Evolutionary conservation across 108 stramenopile species (phyloP).

Genomic region (Skeletonema marinoi): DNA sequence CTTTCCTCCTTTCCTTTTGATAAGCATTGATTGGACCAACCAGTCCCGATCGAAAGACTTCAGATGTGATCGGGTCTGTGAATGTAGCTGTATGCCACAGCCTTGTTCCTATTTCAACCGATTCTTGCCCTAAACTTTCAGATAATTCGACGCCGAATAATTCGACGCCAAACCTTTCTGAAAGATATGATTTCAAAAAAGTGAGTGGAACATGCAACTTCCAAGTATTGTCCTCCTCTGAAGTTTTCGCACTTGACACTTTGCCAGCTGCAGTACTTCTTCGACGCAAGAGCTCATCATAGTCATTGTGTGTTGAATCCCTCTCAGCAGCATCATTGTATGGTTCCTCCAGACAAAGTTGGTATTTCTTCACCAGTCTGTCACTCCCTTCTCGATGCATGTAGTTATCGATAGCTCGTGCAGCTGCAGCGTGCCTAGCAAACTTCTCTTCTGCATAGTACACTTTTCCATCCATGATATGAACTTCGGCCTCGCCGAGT

Average conservation of each 20-base stretch:
- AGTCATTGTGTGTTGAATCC: background rate
- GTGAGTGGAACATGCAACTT: too few relatives aligned
- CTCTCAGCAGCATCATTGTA: background rate
- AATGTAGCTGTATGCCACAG: constrained; percentile 25
- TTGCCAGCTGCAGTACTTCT: too few relatives aligned
- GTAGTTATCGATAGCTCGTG: constrained; percentile 40
- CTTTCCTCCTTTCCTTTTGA: background rate
- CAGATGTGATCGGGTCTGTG: constrained; percentile 28
- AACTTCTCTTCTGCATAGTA: constrained; percentile 11
- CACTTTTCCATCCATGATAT: constrained; percentile 26
- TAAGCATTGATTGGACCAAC: constrained; percentile 8
- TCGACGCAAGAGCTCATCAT: constrained; percentile 11
- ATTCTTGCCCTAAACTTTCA: too few relatives aligned
- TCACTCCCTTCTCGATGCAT: constrained; percentile 14
- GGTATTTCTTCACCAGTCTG: background rate
- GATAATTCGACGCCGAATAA: too few relatives aligned
- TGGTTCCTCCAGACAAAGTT: constrained; percentile 30
- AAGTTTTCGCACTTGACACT: background rate
- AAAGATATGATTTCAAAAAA: too few relatives aligned
- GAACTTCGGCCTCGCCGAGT: constrained; percentile 3
- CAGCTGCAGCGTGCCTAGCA: constrained; percentile 38
- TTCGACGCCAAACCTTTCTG: too few relatives aligned
- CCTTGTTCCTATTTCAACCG: background rate
- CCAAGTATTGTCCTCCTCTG: background rate
- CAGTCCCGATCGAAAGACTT: constrained; percentile 31